These are phyloP conservation scores for Circinella umbellata DNA, from an alignment of 371 early-diverging fungal genomes.

Conservation along the genomic window DNA sequence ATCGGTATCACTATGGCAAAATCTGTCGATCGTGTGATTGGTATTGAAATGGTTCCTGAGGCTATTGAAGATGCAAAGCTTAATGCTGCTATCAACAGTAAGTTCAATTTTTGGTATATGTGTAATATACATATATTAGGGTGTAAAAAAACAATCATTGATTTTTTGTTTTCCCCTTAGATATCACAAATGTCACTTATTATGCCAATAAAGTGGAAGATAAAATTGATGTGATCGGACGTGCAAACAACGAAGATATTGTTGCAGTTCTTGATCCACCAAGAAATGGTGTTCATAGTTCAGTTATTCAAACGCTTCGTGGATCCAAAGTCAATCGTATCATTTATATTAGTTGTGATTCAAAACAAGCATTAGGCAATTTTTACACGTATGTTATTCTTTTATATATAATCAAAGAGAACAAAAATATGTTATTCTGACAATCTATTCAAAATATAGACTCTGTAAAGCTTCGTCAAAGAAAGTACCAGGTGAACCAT, in stretches of 20 bases:
- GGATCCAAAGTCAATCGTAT: slow-evolving; percentile 62
- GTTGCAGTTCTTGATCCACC: slow-evolving; percentile 85
- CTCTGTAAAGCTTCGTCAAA: slow-evolving; percentile 67
- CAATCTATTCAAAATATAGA: slow-evolving; percentile 25
- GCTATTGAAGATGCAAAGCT: slow-evolving; percentile 79
- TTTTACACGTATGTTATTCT: slow-evolving; percentile 64
- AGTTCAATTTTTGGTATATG: slow-evolving; percentile 10
- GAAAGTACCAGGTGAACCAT: slow-evolving; percentile 60
- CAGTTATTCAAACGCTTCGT: slow-evolving; percentile 71
- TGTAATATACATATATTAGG: background rate
- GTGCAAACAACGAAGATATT: slow-evolving; percentile 38
- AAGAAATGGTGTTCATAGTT: slow-evolving; percentile 63
- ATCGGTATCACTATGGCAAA: slow-evolving; percentile 85
- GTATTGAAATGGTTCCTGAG: slow-evolving; percentile 74
- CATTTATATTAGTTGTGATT: slow-evolving; percentile 80
- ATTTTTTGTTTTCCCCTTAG: slow-evolving; percentile 18
- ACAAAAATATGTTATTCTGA: background rate
- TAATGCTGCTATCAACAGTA: slow-evolving; percentile 74
- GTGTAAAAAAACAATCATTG: background rate
- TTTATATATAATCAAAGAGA: background rate
- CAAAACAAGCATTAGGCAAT: slow-evolving; percentile 67
- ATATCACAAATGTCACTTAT: slow-evolving; percentile 60
- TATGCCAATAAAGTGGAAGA: slow-evolving; percentile 72
- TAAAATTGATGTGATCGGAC: slow-evolving; percentile 50
- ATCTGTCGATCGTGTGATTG: slow-evolving; percentile 71